These are phyloP conservation scores for Fusarium sp. DNA, from an alignment of 2,329 filamentous ascomycete genomes.

Conservation along the genomic window DNA sequence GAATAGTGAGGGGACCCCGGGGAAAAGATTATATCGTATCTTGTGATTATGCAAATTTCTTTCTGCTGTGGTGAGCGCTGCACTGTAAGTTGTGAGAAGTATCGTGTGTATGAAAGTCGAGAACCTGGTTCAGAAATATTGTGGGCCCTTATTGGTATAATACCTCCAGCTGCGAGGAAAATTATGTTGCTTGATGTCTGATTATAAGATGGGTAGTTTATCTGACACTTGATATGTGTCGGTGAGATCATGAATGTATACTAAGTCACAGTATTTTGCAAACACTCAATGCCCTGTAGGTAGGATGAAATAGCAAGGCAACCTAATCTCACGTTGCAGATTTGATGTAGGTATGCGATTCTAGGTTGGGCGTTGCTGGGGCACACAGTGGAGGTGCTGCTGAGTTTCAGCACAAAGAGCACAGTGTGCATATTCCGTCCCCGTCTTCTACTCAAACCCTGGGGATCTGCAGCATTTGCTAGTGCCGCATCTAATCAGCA, in stretches of 20 bases:
- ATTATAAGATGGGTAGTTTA: not conserved
- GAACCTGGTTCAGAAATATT: not conserved
- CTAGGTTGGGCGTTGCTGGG: slow-evolving; percentile 24
- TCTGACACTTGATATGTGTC: not conserved
- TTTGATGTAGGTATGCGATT: not conserved
- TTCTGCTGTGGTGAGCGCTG: not conserved
- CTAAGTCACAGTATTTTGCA: not conserved
- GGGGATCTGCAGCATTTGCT: slow-evolving; percentile 2
- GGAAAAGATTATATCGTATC: not conserved
- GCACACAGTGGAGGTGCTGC: slow-evolving; percentile 13
- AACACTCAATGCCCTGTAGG: not conserved
- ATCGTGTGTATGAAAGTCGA: not conserved
- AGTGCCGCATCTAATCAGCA: slow-evolving; percentile 10
- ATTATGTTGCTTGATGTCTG: not conserved
- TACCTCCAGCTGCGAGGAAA: not conserved
- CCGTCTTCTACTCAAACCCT: not conserved
- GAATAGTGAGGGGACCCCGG: slow-evolving; percentile 3
- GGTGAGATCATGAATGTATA: not conserved
- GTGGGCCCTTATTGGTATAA: slow-evolving; percentile 8
- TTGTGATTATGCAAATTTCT: not conserved
- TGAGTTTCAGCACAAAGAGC: slow-evolving; percentile 1
- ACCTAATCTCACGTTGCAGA: not conserved
- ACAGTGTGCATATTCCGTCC: slow-evolving; percentile 23
- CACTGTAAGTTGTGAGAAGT: not conserved
- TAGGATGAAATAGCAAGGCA: slow-evolving; percentile 2